Conservation (phyloP, 129 eudicot genomes). For the Rutidosis leptorrhynchoides region DNA sequence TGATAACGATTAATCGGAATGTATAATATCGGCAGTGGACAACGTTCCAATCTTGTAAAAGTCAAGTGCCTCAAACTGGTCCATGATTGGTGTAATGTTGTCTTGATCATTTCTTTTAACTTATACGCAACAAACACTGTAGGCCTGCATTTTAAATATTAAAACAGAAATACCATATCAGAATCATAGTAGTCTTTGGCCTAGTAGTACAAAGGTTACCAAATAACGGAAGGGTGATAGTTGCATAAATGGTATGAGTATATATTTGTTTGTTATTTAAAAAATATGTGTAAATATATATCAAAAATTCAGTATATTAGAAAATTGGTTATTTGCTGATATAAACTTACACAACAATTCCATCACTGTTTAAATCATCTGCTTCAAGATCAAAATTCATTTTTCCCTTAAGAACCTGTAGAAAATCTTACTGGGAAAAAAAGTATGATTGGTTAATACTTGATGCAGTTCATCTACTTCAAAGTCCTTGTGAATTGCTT, state of each 20-base stretch:
- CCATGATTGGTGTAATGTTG: conserved; percentile 52
- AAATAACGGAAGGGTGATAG: too few species aligned
- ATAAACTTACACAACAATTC: conserved; percentile 63
- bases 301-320: too few species aligned
- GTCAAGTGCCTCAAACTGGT: conserved; percentile 71
- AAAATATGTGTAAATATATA: too few species aligned
- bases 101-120: conserved; percentile 92
- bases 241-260: too few species aligned
- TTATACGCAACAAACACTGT: conserved; percentile 66
- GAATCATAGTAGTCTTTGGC: neutral
- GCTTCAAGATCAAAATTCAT: conserved; percentile 63
- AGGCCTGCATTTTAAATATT: conserved; percentile 43
- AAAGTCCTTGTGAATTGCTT: conserved; percentile 59
- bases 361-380: conserved; percentile 76
- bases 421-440: too few species aligned
- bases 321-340: neutral
- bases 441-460: too few species aligned
- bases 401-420: conserved; percentile 57
- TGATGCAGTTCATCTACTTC: conserved; percentile 64
- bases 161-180: conserved; percentile 25
- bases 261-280: too few species aligned
- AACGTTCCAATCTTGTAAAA: conserved; percentile 80
- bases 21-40: conserved; percentile 48
- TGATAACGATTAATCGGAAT: conserved; percentile 40
- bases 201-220: too few species aligned